A percentile compares a stretch with the other conserved stretches of the same genome.
These are phyloP conservation scores for Fusarium penzigii DNA, from an alignment of 2,329 filamentous ascomycete genomes.

Conservation along the genomic window DNA sequence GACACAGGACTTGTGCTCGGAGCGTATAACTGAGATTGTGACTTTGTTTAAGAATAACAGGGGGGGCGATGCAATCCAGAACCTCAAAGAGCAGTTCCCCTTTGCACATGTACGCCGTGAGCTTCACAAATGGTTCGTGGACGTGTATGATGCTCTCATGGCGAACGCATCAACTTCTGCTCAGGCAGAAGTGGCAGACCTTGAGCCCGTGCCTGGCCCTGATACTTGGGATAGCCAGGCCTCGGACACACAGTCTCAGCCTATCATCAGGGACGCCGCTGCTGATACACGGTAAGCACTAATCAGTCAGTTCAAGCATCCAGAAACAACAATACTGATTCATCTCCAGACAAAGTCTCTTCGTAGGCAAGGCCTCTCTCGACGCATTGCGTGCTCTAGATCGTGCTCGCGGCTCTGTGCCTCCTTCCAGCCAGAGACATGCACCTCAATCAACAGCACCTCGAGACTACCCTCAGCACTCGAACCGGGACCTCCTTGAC, in stretches of 20 bases:
- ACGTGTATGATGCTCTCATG: slow-evolving; percentile 13
- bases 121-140: slow-evolving; percentile 20
- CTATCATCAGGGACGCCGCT: not conserved
- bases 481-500: slow-evolving; percentile 20
- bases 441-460: slow-evolving; percentile 15
- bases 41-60: slow-evolving; percentile 10
- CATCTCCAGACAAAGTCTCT: slow-evolving; percentile 22
- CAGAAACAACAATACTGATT: not conserved
- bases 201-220: not conserved
- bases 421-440: slow-evolving; percentile 26
- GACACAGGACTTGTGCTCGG: slow-evolving; percentile 21
- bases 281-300: not conserved
- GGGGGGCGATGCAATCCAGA: slow-evolving; percentile 4
- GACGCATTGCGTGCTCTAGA: slow-evolving; percentile 15
- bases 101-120: slow-evolving; percentile 16
- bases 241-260: not conserved
- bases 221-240: not conserved
- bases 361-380: slow-evolving; percentile 19
- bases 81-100: slow-evolving; percentile 19
- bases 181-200: not conserved
- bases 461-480: slow-evolving; percentile 22
- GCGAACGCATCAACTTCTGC: not conserved
- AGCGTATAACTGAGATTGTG: slow-evolving; percentile 23
- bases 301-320: not conserved
- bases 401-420: slow-evolving; percentile 2